Base-by-base conservation (phyloP, 2,329 filamentous ascomycete genomes). In the Cladosporium sp. region DNA sequence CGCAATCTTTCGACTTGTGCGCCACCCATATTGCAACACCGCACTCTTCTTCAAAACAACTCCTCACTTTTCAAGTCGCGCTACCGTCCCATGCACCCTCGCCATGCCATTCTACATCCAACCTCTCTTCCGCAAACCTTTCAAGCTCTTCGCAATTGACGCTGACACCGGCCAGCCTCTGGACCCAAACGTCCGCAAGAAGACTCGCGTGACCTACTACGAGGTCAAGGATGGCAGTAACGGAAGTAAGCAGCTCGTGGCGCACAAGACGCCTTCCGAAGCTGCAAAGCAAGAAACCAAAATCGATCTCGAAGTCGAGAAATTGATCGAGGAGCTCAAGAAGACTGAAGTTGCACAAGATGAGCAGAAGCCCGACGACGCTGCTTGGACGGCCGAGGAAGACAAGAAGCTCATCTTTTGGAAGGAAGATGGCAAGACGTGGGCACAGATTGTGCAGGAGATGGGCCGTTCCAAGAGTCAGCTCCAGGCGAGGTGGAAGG, bases 401-500 rank as follows among this genome's bases (percentile, higher is more conserved):
- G 77, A 80, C 47, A 67, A 69, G 3, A 72, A 69, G 59, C 57
- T 80, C 2, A 60, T 75, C 17, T 63, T 68, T 6, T 55, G 75
- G 63, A 75, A 74, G 59, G 63, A 47, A 1, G 65, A 65, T 3
- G 19, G 65, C 28, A 66, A 60, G 2, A 28, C 57, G 7, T 76
- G 71, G 73, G 62, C 59, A 2, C 44, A 67, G 0, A 73, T 77
- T 36, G 67, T 59, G 0, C 32, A 61, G 5, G 66, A 65, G 12
- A 19, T 76, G 3, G 67, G 64, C 3, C 73, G 73, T 42, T 32
- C 59, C 0, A 57, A 66, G 39, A 42, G 48, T 3, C 52, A 54
- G 2, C 17, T 68, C 22, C 61, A 60, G 42, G 58, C 60, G 12
- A 68, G 73, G 15, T 77, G 70, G 62, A 69, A 68, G 12, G 51